Evolutionary conservation across 1,284 basidiomycete genomes (phyloP), one percentile per base, ranked within the genome.

Genomic region (Tilletia indica): DNA sequence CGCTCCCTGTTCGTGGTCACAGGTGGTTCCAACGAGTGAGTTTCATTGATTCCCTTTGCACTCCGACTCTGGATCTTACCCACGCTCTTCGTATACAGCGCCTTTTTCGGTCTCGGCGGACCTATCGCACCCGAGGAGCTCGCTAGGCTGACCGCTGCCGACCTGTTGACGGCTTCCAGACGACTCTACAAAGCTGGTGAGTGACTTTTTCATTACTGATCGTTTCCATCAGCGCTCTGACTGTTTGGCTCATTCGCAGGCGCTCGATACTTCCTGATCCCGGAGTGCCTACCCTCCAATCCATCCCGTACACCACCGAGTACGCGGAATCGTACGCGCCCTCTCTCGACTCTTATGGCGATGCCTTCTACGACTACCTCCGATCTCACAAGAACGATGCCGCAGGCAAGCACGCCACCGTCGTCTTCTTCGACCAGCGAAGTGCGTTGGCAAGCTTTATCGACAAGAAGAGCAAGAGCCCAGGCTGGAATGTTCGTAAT

Each of bases 1-100:
- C 12, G 66, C 14, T 69, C 58, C 3, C 67, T 76, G 12, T 77
- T 70, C 70, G 61, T 78, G 39, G 58, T 78, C 4, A 31, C 58
- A n/a, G 69, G 42, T 64, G 45, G 47, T n/a, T 36, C 72, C 64
- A 25, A 38, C 70, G 21, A 6, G 47, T 34, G 38, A 64, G 61
- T 61, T 31, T 25, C 56, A 47, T 54, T 70, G 42, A 54, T 21
- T 11, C 1, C 51, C 25, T 8, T 3, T n/a, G 8, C 8, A 2
- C 19, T 54, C 12, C 8, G 63, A 16, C n/a, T 47, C 16, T 19
- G 69, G 36, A 67, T 16, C 25, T 70, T 67, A 14, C 21, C 39
- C 1, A 47, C 56, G 21, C 47, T 73, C 34, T 45, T 14, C 47
- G 48, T 11, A 56, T 36, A 1, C 34, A 67, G 68, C 61, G 71